A percentile compares a stretch with the other conserved stretches of the same genome.
Evolutionary conservation across 164 flowering plant genomes (phyloP).

Genomic region (Tetrastigma voinierianum): DNA sequence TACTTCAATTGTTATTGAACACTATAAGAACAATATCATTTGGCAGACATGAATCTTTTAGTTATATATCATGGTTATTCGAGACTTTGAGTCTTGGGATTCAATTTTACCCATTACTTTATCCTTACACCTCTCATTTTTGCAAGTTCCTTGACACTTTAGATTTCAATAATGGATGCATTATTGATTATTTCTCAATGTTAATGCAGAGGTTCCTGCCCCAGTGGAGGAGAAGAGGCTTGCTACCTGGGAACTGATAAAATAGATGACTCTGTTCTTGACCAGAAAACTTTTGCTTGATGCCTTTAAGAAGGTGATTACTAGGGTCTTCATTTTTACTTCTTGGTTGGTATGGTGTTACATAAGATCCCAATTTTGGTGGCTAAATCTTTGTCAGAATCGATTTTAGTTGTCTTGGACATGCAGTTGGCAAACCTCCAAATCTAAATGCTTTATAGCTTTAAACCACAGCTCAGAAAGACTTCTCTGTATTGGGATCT

Average conservation of each 20-base stretch:
- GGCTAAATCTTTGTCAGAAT: not conserved
- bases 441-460: too few species aligned
- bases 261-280: slow-evolving; percentile 76
- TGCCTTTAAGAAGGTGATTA: slow-evolving; percentile 72
- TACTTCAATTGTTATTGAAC: too few species aligned
- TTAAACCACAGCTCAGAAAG: too few species aligned
- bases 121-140: not conserved
- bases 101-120: not conserved
- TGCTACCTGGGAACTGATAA: slow-evolving; percentile 89
- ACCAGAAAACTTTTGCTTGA: slow-evolving; percentile 66
- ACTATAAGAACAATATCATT: too few species aligned
- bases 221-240: slow-evolving; percentile 60
- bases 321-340: not conserved
- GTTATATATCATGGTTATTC: too few species aligned
- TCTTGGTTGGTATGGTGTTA: not conserved
- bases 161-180: slow-evolving; percentile 1
- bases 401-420: not conserved
- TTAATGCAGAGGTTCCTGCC: slow-evolving; percentile 42
- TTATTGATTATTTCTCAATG: not conserved
- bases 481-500: too few species aligned
- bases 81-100: too few species aligned
- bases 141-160: not conserved
- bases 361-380: not conserved
- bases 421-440: too few species aligned
- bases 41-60: too few species aligned